Conservation (phyloP, 257 asterid genomes). For the Solanum chiquidenum region DNA sequence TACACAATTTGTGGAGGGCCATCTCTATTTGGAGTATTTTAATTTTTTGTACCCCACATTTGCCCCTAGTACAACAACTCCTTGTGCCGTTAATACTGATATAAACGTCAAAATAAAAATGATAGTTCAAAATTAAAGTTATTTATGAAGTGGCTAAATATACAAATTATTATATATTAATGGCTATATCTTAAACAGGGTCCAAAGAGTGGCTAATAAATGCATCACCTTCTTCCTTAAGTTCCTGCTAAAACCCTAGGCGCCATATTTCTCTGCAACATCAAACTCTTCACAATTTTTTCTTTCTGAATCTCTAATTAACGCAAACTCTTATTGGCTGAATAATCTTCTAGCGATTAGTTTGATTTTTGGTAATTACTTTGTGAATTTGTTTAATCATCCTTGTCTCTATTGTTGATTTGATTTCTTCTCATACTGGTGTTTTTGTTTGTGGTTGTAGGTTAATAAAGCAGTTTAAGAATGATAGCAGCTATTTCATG, state of each 20-base stretch:
- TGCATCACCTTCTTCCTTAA: neutral
- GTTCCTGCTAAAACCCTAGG: neutral
- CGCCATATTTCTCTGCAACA: neutral
- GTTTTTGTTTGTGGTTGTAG: neutral
- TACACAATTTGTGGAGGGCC: neutral
- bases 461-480: conserved; percentile 1
- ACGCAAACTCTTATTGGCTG: no score
- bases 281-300: neutral
- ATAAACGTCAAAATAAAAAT: no score
- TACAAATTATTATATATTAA: no score
- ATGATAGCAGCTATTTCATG: conserved; percentile 79
- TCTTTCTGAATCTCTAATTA: neutral
- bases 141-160: no score
- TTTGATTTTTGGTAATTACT: neutral
- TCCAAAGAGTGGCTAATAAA: neutral
- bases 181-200: neutral
- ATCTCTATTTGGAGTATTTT: neutral
- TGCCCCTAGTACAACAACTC: neutral
- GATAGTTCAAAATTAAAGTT: no score
- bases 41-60: neutral
- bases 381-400: neutral
- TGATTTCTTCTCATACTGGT: neutral
- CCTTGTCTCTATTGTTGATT: neutral
- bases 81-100: no score
- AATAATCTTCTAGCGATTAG: neutral